These are phyloP conservation scores for Draba incana DNA, from an alignment of 345 rosid species.

Conservation along the genomic window DNA sequence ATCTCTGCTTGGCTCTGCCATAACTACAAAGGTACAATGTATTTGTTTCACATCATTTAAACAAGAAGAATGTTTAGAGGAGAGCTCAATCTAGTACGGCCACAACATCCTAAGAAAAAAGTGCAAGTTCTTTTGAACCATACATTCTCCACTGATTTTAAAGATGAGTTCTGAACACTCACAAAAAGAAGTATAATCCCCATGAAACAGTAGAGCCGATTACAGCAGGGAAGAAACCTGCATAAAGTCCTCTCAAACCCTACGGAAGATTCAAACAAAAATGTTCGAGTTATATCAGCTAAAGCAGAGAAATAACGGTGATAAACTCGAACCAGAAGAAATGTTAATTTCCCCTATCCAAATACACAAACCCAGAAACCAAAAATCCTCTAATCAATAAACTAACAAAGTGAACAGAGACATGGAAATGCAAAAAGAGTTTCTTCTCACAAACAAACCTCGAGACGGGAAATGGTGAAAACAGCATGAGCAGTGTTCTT, in stretches of 20 bases:
- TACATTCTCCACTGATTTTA: neutral
- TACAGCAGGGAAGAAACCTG: slow-evolving; percentile 87
- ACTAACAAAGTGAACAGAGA: neutral
- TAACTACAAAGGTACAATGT: slow-evolving; percentile 52
- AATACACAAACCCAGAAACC: slow-evolving; percentile 1
- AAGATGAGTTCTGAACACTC: slow-evolving; percentile 38
- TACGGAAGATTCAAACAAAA: slow-evolving; percentile 36
- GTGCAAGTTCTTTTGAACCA: neutral
- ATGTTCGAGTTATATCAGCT: neutral
- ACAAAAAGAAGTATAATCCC: slow-evolving; percentile 96
- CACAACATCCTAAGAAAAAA: neutral
- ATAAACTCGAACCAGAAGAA: too few species aligned
- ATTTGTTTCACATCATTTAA: slow-evolving; percentile 10
- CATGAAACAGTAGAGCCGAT: slow-evolving; percentile 85
- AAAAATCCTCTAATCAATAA: neutral
- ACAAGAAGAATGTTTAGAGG: neutral
- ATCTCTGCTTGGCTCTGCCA: slow-evolving; percentile 84
- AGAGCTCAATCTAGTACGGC: slow-evolving; percentile 2
- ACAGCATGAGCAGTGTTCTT: slow-evolving; percentile 83
- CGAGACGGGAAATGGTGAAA: slow-evolving; percentile 70
- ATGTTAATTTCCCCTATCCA: too few species aligned
- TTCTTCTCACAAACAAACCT: slow-evolving; percentile 48
- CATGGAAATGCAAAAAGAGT: slow-evolving; percentile 17
- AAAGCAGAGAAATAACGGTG: too few species aligned
- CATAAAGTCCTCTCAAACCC: slow-evolving; percentile 90